Evolutionary conservation across 257 asterid species (phyloP).

Genomic region (Ballota nigra): DNA sequence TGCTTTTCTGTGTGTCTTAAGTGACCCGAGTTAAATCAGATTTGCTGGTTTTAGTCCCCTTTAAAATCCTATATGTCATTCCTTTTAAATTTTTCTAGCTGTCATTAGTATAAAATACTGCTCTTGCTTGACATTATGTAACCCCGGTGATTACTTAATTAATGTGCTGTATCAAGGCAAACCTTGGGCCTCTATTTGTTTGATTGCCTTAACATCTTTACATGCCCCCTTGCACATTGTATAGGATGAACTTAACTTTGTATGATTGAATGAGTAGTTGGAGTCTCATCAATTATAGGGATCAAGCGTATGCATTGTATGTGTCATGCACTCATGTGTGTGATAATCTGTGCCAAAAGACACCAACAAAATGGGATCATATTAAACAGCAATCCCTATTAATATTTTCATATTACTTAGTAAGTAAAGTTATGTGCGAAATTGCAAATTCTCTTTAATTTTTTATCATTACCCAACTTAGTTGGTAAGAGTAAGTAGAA

Average conservation of each 20-base stretch:
- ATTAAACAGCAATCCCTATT: background rate
- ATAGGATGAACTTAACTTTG: background rate
- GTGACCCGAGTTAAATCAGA: slow-evolving; percentile 1
- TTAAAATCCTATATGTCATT: background rate
- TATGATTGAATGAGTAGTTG: background rate
- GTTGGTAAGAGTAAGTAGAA: background rate
- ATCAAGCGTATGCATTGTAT: too few relatives aligned
- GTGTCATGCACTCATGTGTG: too few relatives aligned
- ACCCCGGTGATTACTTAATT: background rate
- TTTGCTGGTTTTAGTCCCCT: background rate
- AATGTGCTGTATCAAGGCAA: background rate
- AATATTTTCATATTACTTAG: background rate
- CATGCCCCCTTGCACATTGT: background rate
- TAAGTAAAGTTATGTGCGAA: background rate
- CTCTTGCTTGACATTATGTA: background rate
- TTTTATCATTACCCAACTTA: background rate
- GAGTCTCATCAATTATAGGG: too few relatives aligned
- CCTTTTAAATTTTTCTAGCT: too few relatives aligned
- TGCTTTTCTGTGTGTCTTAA: background rate
- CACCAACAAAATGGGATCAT: too few relatives aligned
- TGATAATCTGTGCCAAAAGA: too few relatives aligned
- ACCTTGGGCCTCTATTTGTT: background rate
- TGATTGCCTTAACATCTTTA: background rate
- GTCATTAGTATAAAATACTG: background rate
- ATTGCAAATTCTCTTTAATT: background rate